phyloP scores from a whole-genome alignment of 768 basidiomycete species.

The Boletus sp. region DNA sequence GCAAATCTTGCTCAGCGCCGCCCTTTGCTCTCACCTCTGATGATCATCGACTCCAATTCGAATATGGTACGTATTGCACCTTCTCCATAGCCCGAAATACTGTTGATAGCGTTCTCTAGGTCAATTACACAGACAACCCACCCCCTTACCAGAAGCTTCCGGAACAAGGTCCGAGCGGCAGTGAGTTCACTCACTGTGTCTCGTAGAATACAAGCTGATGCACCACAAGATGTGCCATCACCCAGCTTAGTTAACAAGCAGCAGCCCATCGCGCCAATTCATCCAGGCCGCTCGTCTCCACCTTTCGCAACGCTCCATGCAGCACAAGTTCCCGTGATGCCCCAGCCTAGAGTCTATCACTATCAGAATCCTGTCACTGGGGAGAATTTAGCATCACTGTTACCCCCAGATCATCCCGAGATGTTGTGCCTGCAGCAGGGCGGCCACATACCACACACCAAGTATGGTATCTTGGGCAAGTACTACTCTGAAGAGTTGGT shows the following conservation, averaged over 20 bases:
- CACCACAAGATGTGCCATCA: slow-evolving; percentile 7
- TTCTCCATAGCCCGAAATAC: background rate
- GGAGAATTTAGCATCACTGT: slow-evolving; percentile 54
- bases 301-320: slow-evolving; percentile 22
- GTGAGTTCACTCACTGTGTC: slow-evolving; percentile 21
- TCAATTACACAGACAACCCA: slow-evolving; percentile 36
- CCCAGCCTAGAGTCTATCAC: slow-evolving; percentile 56
- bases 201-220: background rate
- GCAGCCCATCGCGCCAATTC: slow-evolving; percentile 6
- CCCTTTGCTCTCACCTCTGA: slow-evolving; percentile 3
- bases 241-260: slow-evolving; percentile 12
- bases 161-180: slow-evolving; percentile 21
- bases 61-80: slow-evolving; percentile 23
- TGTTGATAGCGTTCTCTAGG: slow-evolving; percentile 11
- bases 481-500: background rate
- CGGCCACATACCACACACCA: slow-evolving; percentile 57
- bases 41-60: slow-evolving; percentile 25
- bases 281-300: slow-evolving; percentile 4
- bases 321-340: slow-evolving; percentile 33
- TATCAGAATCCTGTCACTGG: slow-evolving; percentile 63
- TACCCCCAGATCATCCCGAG: slow-evolving; percentile 77
- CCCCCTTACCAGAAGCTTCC: slow-evolving; percentile 47
- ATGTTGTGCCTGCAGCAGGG: slow-evolving; percentile 84
- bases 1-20: background rate
- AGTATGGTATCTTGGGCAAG: slow-evolving; percentile 70